Conservation (phyloP, 768 basidiomycete species). For the Phallus indusiatus region DNA sequence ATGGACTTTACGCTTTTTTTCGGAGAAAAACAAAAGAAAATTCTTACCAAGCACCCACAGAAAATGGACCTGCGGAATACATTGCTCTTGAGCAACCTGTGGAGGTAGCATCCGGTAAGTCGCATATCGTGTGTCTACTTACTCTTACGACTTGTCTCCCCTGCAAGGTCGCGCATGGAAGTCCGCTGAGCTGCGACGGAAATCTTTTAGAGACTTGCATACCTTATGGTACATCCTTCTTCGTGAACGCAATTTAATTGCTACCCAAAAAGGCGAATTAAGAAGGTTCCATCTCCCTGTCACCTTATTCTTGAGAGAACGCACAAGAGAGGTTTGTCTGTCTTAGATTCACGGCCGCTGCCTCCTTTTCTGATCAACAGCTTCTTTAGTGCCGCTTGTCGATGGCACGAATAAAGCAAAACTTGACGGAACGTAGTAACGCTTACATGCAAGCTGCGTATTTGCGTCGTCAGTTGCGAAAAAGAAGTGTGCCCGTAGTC, state of each 20-base stretch:
- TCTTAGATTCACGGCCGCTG: background rate
- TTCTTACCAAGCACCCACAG: constrained; percentile 10
- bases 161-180: constrained; percentile 78
- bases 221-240: constrained; percentile 88
- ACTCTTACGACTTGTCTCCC: background rate
- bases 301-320: background rate
- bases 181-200: constrained; percentile 77
- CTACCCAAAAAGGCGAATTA: constrained; percentile 76
- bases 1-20: constrained; percentile 76
- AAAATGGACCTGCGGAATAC: constrained; percentile 38
- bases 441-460: constrained; percentile 64
- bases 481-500: too few species aligned
- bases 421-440: constrained; percentile 82
- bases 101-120: constrained; percentile 17
- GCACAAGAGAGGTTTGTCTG: background rate
- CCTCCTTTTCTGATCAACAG: background rate
- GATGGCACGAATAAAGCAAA: constrained; percentile 93
- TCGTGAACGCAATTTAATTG: constrained; percentile 83
- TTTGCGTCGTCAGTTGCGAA: constrained; percentile 3
- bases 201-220: constrained; percentile 90
- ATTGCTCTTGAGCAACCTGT: constrained; percentile 35
- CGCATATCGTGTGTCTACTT: background rate
- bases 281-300: constrained; percentile 42
- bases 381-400: constrained; percentile 73
- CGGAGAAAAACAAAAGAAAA: constrained; percentile 41